Evolutionary conservation across 2,329 filamentous ascomycete genomes (phyloP).

Genomic region (Cyphellophora europaea): DNA sequence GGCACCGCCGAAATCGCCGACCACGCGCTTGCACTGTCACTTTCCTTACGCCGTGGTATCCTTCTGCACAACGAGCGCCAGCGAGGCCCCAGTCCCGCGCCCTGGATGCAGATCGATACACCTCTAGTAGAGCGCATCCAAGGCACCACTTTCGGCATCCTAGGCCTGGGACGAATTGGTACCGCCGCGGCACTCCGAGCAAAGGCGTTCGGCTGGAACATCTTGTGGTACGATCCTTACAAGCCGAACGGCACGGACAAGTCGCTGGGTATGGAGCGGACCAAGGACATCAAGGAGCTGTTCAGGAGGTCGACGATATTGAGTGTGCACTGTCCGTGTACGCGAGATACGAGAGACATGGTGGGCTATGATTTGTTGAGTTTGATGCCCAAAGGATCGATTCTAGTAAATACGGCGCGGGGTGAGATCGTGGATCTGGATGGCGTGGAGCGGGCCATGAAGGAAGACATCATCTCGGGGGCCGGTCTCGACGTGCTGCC

Average conservation of each 20-base stretch:
- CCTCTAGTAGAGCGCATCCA: constrained; percentile 14
- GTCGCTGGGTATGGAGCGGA: constrained; percentile 34
- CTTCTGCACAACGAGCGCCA: constrained; percentile 15
- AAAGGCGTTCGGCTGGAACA: constrained; percentile 53
- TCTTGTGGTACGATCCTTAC: constrained; percentile 54
- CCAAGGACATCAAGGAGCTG: constrained; percentile 38
- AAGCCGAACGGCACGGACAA: constrained; percentile 38
- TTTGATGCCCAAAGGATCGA: constrained; percentile 49
- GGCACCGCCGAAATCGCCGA: constrained; percentile 18
- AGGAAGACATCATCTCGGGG: constrained; percentile 14
- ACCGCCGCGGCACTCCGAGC: constrained; percentile 53
- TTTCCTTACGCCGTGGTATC: constrained; percentile 14
- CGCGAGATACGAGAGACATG: constrained; percentile 49
- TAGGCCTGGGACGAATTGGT: constrained; percentile 59
- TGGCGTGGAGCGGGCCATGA: constrained; percentile 31
- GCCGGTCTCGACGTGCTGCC: constrained; percentile 17
- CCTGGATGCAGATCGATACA: constrained; percentile 15
- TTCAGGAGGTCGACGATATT: constrained; percentile 51
- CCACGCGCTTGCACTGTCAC: constrained; percentile 14
- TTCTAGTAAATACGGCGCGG: constrained; percentile 60
- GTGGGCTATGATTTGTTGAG: constrained; percentile 46
- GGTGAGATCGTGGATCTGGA: constrained; percentile 54
- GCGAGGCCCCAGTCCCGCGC: constrained; percentile 6
- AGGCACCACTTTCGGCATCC: constrained; percentile 48
- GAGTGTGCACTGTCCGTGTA: constrained; percentile 58